phyloP scores from a whole-genome alignment of 2,329 filamentous ascomycete genomes.

The Aspergillus fumigatiaffinis region DNA sequence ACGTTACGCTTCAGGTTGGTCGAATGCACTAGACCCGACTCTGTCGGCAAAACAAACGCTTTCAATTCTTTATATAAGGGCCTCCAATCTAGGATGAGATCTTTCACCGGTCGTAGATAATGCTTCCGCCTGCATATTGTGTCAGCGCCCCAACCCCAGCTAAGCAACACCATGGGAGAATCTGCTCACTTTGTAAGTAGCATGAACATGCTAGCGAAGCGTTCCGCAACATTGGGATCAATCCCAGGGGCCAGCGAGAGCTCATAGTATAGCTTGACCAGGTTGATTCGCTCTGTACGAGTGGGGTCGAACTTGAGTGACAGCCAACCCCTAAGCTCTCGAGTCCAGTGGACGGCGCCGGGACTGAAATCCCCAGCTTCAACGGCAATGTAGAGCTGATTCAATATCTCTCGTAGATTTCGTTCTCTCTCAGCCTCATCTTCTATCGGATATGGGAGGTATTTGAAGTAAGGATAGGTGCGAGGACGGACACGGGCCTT shows the following conservation, averaged over 20 bases:
- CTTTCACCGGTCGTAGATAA: conserved; percentile 85
- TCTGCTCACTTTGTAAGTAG: conserved; percentile 78
- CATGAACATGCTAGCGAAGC: conserved; percentile 96
- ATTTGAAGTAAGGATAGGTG: conserved; percentile 88
- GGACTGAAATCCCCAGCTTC: conserved; percentile 91
- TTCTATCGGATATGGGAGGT: conserved; percentile 86
- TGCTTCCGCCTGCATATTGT: conserved; percentile 70
- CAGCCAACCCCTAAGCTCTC: conserved; percentile 92
- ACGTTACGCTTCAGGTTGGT: conserved; percentile 63
- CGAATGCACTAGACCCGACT: conserved; percentile 63
- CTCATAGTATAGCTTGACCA: conserved; percentile 92
- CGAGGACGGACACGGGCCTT: conserved; percentile 71
- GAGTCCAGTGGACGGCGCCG: conserved; percentile 93
- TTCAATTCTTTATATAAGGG: conserved; percentile 92
- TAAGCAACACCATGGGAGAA: background rate
- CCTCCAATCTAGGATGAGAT: conserved; percentile 88
- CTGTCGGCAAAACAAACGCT: conserved; percentile 78
- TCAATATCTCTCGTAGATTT: conserved; percentile 81
- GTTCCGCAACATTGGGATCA: conserved; percentile 74
- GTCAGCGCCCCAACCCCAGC: conserved; percentile 13
- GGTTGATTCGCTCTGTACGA: conserved; percentile 72
- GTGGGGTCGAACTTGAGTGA: conserved; percentile 96
- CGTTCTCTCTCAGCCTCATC: conserved; percentile 71
- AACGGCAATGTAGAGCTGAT: conserved; percentile 87
- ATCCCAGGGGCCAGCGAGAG: conserved; percentile 85